These are phyloP conservation scores for Candida nitratophila DNA, from an alignment of 805 yeast genomes.

Conservation along the genomic window DNA sequence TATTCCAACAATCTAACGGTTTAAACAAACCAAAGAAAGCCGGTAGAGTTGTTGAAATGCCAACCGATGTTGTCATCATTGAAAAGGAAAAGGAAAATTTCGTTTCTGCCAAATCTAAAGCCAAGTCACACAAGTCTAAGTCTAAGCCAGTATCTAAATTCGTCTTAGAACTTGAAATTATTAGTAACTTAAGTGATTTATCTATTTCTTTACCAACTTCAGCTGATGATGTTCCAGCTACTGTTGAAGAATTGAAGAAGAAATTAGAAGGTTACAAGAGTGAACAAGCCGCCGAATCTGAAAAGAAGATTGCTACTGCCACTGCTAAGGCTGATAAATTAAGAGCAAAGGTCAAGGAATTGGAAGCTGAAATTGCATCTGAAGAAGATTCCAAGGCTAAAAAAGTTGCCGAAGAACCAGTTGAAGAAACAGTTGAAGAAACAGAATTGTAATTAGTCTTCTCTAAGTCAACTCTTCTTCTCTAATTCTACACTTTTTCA, in stretches of 20 bases:
- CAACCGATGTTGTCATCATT: slow-evolving; percentile 56
- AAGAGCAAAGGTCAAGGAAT: slow-evolving; percentile 36
- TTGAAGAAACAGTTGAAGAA: no score
- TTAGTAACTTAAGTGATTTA: slow-evolving; percentile 69
- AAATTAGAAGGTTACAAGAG: slow-evolving; percentile 63
- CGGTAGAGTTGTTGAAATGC: slow-evolving; percentile 52
- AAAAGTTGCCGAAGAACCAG: no score
- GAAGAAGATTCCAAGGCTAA: not conserved
- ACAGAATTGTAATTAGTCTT: no score
- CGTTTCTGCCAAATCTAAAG: slow-evolving; percentile 49
- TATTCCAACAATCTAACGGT: not conserved
- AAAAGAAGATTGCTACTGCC: slow-evolving; percentile 66
- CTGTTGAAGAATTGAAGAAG: slow-evolving; percentile 60
- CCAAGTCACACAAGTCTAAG: slow-evolving; percentile 34
- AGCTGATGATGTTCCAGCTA: slow-evolving; percentile 59
- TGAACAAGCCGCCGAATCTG: slow-evolving; percentile 77
- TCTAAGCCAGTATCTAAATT: slow-evolving; percentile 35
- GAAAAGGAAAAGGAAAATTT: slow-evolving; percentile 56
- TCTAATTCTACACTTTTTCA: no score
- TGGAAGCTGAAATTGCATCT: slow-evolving; percentile 19
- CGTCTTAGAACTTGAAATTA: slow-evolving; percentile 72
- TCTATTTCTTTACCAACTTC: slow-evolving; percentile 73
- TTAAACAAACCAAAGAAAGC: slow-evolving; percentile 2
- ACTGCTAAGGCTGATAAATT: slow-evolving; percentile 69
- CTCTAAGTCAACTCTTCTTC: no score